Base-by-base conservation (phyloP, 129 eudicot species). In the Lactuca saligna region DNA sequence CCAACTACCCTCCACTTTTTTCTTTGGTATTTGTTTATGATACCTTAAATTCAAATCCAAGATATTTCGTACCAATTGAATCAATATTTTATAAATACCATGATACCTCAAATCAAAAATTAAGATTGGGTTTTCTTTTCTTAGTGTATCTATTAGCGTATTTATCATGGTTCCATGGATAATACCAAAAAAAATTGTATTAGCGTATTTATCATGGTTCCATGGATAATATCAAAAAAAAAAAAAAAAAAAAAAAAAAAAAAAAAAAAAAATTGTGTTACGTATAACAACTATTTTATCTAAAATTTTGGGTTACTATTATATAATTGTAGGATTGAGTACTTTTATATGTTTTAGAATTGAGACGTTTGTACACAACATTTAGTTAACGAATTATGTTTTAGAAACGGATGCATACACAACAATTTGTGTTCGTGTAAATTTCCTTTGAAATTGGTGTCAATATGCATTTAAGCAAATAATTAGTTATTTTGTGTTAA, bases 1-100 rank as follows among this genome's bases (percentile, higher is more conserved):
- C 77, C 77, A 78, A 58, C 69, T 6, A 71, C 78, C 64, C 57
- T 71, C 5, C 72, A 59, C 72, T 41, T 54, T 49, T 57, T 57
- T 51, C 63, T 78, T 37, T 51, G 35, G 25, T 63, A 14, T 4
- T 39, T 32, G 17, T 10, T 13, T 42, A 7, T 42, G 6, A 9
- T 32, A 15, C 8, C 42, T 74, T 65, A 17, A 34, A 54, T 17
- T 61, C 48, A 59, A 50, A 32, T 56, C 46, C 4, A 17, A 56
- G 37, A 69, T 20, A 56, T 20, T 25, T 8, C 33, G 20, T 10
- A 4, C 7, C 39, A n/a, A 9, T 20, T 17, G 4, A 13, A 53
- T 53, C 29, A 53, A 1, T 14, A 53, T 53, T 53, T 53, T 53
- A 46, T 46, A 46, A 0, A 11, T 46, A 46, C 15, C 8, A 13